Evolutionary conservation across 2,329 filamentous ascomycete genomes (phyloP).

Genomic region (Delphinella strobiligena): DNA sequence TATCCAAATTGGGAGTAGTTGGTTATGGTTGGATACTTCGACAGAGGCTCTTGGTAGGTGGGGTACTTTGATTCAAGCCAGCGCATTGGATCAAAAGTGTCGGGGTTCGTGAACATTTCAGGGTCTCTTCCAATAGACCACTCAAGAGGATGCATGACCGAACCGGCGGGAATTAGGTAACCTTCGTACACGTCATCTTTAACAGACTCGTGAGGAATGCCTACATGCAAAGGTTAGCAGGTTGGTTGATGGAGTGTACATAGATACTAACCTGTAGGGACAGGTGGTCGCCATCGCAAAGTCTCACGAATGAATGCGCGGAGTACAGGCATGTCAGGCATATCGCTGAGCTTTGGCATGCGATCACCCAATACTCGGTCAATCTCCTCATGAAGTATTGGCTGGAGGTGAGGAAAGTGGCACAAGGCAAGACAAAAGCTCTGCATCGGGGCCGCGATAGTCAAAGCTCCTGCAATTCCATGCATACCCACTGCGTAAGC

Average conservation of each 20-base stretch:
- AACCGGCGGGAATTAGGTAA: constrained; percentile 15
- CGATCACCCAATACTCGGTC: constrained; percentile 43
- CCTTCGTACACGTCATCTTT: constrained; percentile 17
- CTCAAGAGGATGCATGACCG: constrained; percentile 15
- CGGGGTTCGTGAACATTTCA: constrained; percentile 11
- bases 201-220: constrained; percentile 16
- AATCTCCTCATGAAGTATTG: constrained; percentile 41
- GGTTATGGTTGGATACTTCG: constrained; percentile 14
- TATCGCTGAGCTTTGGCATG: constrained; percentile 40
- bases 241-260: no score
- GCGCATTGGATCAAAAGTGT: constrained; percentile 15
- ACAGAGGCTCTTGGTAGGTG: constrained; percentile 14
- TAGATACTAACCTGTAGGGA: constrained; percentile 24
- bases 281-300: constrained; percentile 45
- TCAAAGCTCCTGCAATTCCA: constrained; percentile 34
- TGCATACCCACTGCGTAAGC: constrained; percentile 37
- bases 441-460: constrained; percentile 35
- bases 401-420: constrained; percentile 31
- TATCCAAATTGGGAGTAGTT: constrained; percentile 17
- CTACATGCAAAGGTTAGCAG: constrained; percentile 6
- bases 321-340: constrained; percentile 39
- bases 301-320: constrained; percentile 47
- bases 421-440: constrained; percentile 35
- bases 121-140: constrained; percentile 16
- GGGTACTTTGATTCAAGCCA: constrained; percentile 14